These are phyloP conservation scores for Choiromyces venosus DNA, from an alignment of 495 filamentous ascomycete species.

Conservation along the genomic window DNA sequence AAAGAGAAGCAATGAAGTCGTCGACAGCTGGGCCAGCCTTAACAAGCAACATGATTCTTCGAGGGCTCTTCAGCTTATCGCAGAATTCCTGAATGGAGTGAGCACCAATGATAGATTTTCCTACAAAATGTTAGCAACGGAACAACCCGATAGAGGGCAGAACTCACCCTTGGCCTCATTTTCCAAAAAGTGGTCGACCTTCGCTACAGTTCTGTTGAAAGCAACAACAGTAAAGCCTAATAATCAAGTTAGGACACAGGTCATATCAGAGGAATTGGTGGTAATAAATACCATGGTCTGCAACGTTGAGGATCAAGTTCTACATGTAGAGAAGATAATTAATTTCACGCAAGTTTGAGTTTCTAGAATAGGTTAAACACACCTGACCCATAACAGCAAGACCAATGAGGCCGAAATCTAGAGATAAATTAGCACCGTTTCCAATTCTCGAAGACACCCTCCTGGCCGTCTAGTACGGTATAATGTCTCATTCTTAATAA, in stretches of 20 bases:
- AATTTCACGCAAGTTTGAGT: not conserved
- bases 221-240: constrained; percentile 84
- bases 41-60: constrained; percentile 94
- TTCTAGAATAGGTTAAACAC: constrained; percentile 42
- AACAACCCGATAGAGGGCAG: constrained; percentile 12
- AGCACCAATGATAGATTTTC: constrained; percentile 87
- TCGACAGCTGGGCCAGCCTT: constrained; percentile 97
- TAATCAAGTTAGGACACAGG: constrained; percentile 5
- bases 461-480: not conserved
- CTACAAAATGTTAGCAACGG: constrained; percentile 45
- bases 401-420: constrained; percentile 98
- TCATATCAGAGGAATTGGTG: not conserved
- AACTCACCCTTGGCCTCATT: constrained; percentile 82
- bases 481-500: not conserved
- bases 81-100: constrained; percentile 92
- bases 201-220: constrained; percentile 94
- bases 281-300: constrained; percentile 61
- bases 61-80: constrained; percentile 90
- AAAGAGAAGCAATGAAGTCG: constrained; percentile 93
- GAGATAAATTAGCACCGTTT: constrained; percentile 50
- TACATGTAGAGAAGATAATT: constrained; percentile 39
- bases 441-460: constrained; percentile 9
- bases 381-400: constrained; percentile 89
- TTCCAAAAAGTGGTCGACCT: constrained; percentile 91
- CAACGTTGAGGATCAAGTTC: constrained; percentile 98